A percentile compares a stretch with the other conserved stretches of the same genome.
Conservation (phyloP, 140 eudicot species). For the Anethum foeniculum region DNA sequence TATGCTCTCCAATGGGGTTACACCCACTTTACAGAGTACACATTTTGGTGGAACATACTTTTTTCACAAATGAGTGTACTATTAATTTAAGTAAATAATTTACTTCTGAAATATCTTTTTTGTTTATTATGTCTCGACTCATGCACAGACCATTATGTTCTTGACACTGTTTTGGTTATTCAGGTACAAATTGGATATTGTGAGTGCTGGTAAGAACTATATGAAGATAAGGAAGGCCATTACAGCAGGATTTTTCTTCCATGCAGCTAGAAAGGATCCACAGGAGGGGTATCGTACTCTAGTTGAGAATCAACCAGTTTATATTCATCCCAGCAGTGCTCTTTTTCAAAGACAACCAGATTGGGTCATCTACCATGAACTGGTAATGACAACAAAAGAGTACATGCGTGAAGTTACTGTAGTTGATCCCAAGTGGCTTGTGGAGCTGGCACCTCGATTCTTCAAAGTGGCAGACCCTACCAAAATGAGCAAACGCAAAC, state of each 20-base stretch:
- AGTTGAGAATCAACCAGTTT: conserved; percentile 88
- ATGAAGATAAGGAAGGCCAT: conserved; percentile 66
- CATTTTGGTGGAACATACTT: neutral
- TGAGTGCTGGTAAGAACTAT: conserved; percentile 66
- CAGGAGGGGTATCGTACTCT: conserved; percentile 83
- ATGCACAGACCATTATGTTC: neutral
- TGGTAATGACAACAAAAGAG: conserved; percentile 93
- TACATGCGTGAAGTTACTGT: conserved; percentile 92
- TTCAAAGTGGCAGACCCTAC: conserved; percentile 87
- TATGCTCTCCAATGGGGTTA: neutral
- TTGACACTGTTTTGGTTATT: conserved; percentile 11
- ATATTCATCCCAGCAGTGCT: conserved; percentile 90
- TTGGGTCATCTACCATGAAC: conserved; percentile 94
- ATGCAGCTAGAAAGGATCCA: conserved; percentile 83
- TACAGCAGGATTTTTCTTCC: conserved; percentile 79
- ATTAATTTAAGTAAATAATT: neutral
- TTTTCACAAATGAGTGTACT: neutral
- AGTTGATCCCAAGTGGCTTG: conserved; percentile 89
- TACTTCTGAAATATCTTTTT: neutral
- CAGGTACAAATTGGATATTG: conserved; percentile 83
- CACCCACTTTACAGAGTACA: neutral
- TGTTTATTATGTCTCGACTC: neutral
- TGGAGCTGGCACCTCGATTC: conserved; percentile 86
- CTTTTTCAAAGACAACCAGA: conserved; percentile 88
- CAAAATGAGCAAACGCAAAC: conserved; percentile 82